These are phyloP conservation scores for Scheffersomyces stipitis DNA, from an alignment of 805 yeast species.

Conservation along the genomic window DNA sequence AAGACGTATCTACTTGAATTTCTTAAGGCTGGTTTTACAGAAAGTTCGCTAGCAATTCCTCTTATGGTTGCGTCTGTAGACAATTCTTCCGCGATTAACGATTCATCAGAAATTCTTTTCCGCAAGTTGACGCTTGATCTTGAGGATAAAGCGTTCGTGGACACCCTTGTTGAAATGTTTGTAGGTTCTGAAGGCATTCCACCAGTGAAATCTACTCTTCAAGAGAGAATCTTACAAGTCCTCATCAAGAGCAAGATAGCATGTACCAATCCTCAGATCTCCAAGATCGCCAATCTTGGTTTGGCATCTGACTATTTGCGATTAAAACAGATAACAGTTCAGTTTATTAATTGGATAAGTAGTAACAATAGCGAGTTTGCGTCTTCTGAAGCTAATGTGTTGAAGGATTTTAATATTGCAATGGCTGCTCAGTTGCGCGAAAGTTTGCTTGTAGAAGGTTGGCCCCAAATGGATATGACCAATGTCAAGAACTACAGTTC, in stretches of 20 bases:
- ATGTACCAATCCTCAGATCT: constrained; percentile 40
- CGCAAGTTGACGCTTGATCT: constrained; percentile 52
- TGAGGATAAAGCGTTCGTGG: constrained; percentile 48
- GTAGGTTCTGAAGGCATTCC: constrained; percentile 49
- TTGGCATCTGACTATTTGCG: constrained; percentile 52
- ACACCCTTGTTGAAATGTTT: constrained; percentile 47
- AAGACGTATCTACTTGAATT: constrained; percentile 35
- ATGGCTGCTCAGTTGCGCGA: constrained; percentile 56
- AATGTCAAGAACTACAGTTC: constrained; percentile 36
- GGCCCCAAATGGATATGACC: constrained; percentile 48
- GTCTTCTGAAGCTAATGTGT: constrained; percentile 3
- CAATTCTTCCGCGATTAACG: constrained; percentile 52
- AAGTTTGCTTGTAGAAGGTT: constrained; percentile 54
- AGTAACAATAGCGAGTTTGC: constrained; percentile 8
- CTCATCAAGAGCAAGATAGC: constrained; percentile 55
- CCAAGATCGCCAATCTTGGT: constrained; percentile 58
- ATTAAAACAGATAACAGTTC: constrained; percentile 56
- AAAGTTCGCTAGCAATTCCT: constrained; percentile 42
- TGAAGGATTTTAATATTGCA: constrained; percentile 33
- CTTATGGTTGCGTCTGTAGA: constrained; percentile 67
- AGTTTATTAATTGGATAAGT: constrained; percentile 64
- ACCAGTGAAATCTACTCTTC: constrained; percentile 54
- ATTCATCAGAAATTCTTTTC: constrained; percentile 50
- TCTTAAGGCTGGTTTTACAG: constrained; percentile 41
- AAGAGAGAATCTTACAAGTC: constrained; percentile 53